Percentiles rank a stretch among this genome's conserved stretches.
These are phyloP conservation scores for Leishmania tarentolae DNA, from an alignment of 208 protist genomes.

Conservation along the genomic window DNA sequence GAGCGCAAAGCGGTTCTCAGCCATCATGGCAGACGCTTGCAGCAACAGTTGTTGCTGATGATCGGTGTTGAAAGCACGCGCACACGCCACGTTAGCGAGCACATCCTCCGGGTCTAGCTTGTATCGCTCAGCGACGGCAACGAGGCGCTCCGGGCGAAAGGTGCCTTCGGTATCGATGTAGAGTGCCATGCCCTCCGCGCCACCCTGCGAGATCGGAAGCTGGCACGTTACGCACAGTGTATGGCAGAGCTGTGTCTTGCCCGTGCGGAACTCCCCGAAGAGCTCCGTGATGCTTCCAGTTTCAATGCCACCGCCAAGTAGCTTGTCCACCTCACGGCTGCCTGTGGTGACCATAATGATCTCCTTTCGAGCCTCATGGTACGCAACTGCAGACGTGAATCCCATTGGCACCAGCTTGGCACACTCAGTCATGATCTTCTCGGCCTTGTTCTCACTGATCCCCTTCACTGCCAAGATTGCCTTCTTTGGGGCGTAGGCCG, in stretches of 20 bases:
- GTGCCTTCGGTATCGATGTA: conserved; percentile 99
- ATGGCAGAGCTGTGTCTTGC: conserved; percentile 99
- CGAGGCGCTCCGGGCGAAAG: conserved; percentile 96
- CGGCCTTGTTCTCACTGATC: conserved; percentile 98
- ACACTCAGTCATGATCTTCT: conserved; percentile 96
- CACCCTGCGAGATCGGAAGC: conserved; percentile 95
- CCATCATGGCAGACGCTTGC: conserved; percentile 98
- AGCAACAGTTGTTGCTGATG: conserved; percentile 97
- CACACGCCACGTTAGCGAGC: conserved; percentile 99
- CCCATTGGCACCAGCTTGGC: conserved; percentile 97
- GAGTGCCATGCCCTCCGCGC: conserved; percentile 98
- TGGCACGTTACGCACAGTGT: conserved; percentile 98
- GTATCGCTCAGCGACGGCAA: conserved; percentile 93
- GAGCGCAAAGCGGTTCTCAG: conserved; percentile 97
- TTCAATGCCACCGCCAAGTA: conserved; percentile 97
- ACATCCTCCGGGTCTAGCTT: conserved; percentile 97
- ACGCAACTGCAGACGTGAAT: conserved; percentile 97
- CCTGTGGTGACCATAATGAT: conserved; percentile 98
- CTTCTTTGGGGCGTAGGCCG: conserved; percentile 98
- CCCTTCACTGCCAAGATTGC: conserved; percentile 97
- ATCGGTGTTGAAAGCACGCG: conserved; percentile 99
- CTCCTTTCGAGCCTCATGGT: conserved; percentile 95
- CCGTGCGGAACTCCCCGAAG: conserved; percentile 99
- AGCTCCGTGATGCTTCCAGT: conserved; percentile 99
- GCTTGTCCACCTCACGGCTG: conserved; percentile 98